Percentiles rank a stretch among this genome's conserved stretches.
Evolutionary conservation across 192 early-diverging fungal genomes (phyloP).

Genomic region (Rhizophagus clarus): DNA sequence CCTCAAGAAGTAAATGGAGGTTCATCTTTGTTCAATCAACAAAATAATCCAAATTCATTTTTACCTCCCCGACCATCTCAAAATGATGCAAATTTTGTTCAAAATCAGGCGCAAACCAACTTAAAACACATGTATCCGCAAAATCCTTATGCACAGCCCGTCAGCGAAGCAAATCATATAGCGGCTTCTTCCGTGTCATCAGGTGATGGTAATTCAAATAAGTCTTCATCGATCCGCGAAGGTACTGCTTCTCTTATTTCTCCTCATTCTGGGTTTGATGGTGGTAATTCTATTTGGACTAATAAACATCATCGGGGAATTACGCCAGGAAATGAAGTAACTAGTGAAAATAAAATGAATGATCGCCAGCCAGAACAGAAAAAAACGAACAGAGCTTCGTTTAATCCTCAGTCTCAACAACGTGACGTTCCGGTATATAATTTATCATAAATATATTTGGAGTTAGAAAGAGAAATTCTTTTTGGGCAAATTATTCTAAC

Average conservation of each 20-base stretch:
- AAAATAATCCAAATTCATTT: background rate
- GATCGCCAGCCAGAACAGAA: conserved; percentile 6
- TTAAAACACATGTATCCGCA: background rate
- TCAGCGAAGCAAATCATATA: background rate
- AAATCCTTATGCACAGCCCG: background rate
- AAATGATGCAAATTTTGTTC: background rate
- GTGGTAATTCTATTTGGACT: conserved; percentile 1
- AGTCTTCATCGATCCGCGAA: background rate
- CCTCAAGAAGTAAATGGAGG: conserved; percentile 2
- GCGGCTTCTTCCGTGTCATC: background rate
- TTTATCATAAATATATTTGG: background rate
- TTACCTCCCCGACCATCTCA: background rate
- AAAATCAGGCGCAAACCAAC: background rate
- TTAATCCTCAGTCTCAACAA: conserved; percentile 1
- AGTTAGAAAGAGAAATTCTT: background rate
- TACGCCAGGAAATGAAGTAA: background rate
- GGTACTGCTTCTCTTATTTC: background rate
- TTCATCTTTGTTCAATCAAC: background rate
- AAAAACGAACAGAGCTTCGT: background rate
- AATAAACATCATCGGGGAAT: conserved; percentile 6
- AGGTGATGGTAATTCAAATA: background rate
- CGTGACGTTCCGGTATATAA: conserved; percentile 16
- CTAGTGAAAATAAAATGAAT: conserved; percentile 16
- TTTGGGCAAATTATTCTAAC: background rate
- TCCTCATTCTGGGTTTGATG: background rate